Percentiles rank a stretch among this genome's conserved stretches.
Evolutionary conservation across 345 rosid species (phyloP).

Genomic region (Citrus sp.): DNA sequence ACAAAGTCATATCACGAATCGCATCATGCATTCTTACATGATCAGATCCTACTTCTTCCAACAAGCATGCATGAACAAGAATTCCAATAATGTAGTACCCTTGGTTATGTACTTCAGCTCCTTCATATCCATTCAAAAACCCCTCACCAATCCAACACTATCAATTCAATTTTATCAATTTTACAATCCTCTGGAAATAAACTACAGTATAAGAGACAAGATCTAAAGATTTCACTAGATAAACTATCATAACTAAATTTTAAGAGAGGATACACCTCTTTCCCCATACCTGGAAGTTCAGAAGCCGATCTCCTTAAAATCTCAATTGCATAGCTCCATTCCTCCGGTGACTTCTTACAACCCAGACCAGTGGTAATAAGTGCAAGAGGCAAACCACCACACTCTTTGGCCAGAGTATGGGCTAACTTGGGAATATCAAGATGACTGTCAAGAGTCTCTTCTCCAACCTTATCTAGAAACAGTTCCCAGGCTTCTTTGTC

Average conservation of each 20-base stretch:
- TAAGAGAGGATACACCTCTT: neutral
- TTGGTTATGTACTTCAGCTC: neutral
- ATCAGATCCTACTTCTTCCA: neutral
- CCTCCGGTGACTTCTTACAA: neutral
- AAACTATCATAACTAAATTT: constrained; percentile 10
- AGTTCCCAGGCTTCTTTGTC: neutral
- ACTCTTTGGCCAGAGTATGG: neutral
- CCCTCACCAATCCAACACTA: constrained; percentile 10
- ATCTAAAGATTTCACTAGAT: neutral
- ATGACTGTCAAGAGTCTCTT: neutral
- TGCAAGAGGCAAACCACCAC: constrained; percentile 11
- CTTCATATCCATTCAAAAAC: neutral
- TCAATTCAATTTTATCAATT: neutral
- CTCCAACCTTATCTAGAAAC: constrained; percentile 9
- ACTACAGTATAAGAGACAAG: constrained; percentile 7
- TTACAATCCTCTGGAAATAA: constrained; percentile 7
- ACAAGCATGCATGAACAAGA: neutral
- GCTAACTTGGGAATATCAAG: constrained; percentile 2
- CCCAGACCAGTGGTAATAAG: constrained; percentile 4
- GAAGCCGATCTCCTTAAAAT: neutral
- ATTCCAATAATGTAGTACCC: neutral
- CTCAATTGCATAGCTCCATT: constrained; percentile 9
- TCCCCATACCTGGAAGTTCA: constrained; percentile 5
- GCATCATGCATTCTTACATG: neutral
- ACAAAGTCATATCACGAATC: neutral